A percentile compares a stretch with the other conserved stretches of the same genome.
Conservation (phyloP, 106 monocot species). For the Allium cepa region DNA sequence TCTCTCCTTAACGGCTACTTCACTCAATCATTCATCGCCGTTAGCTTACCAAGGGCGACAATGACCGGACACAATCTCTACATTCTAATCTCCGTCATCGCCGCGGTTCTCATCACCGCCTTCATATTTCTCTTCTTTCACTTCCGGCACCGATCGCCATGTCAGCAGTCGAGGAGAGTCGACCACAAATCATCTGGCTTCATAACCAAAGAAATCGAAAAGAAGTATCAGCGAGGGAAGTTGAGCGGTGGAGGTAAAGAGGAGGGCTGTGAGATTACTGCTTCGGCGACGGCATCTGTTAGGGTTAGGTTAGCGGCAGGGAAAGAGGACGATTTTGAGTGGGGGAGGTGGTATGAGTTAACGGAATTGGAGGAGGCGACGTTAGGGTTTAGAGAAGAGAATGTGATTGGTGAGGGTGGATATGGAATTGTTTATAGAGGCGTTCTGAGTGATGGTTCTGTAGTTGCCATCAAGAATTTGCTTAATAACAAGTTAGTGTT, state of each 20-base stretch:
- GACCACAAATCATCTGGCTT: neutral
- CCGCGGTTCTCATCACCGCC: constrained; percentile 1
- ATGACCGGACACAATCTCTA: constrained; percentile 5
- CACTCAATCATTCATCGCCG: neutral
- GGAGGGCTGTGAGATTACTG: neutral
- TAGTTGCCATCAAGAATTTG: constrained; percentile 77
- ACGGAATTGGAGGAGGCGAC: constrained; percentile 69
- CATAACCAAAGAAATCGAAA: constrained; percentile 6
- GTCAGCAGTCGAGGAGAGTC: constrained; percentile 6
- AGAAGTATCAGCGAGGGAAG: neutral
- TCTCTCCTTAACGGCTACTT: constrained; percentile 5
- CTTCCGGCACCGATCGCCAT: neutral
- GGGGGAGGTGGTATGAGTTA: constrained; percentile 40
- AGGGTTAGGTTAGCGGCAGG: neutral
- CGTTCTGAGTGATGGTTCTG: constrained; percentile 41
- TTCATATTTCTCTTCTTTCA: neutral
- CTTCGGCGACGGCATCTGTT: neutral
- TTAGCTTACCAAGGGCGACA: neutral
- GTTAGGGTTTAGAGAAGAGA: constrained; percentile 33
- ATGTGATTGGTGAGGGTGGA: constrained; percentile 80
- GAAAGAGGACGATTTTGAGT: constrained; percentile 1
- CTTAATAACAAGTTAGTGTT: constrained; percentile 69
- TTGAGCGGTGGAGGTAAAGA: neutral
- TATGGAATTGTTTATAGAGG: constrained; percentile 85
- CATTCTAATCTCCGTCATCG: neutral